Conservation (phyloP, 768 basidiomycete species). For the Dentipellis fragilis region DNA sequence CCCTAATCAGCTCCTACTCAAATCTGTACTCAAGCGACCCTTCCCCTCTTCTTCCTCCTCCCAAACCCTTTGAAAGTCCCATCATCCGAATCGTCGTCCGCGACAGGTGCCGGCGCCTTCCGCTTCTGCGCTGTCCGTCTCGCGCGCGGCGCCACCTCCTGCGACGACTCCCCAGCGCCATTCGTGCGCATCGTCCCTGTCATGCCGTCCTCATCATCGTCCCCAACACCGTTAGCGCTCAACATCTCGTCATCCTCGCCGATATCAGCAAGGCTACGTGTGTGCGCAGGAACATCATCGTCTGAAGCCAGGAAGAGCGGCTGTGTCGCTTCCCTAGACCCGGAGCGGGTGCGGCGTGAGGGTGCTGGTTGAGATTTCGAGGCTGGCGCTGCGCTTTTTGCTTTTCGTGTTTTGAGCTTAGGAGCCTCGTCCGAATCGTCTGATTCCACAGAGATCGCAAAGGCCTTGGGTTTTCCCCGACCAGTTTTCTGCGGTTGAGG, state of each 20-base stretch:
- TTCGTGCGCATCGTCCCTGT: conserved; percentile 17
- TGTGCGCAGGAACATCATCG: not conserved
- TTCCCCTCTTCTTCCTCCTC: conserved; percentile 19
- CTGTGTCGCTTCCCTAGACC: not conserved
- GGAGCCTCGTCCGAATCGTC: not conserved
- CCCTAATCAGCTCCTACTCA: too few relatives aligned
- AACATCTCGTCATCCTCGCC: not conserved
- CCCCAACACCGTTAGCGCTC: not conserved
- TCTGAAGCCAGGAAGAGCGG: not conserved
- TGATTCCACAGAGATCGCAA: not conserved
- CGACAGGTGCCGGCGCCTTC: conserved; percentile 18
- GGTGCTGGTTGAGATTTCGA: not conserved
- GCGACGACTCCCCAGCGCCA: conserved; percentile 15
- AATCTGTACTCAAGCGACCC: not conserved
- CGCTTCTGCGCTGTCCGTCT: conserved; percentile 13
- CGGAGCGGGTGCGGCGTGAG: not conserved
- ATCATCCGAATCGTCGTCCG: conserved; percentile 60
- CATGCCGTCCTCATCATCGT: conserved; percentile 13
- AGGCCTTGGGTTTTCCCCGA: conserved; percentile 1
- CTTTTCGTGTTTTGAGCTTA: not conserved
- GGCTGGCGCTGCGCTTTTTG: not conserved
- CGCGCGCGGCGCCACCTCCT: conserved; percentile 7
- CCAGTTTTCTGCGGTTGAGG: not conserved
- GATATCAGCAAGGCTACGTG: not conserved
- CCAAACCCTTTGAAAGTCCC: conserved; percentile 55